Percentiles rank a stretch among this genome's conserved stretches.
Conservation (phyloP, 257 asterid genomes). For the Solanum chilense region DNA sequence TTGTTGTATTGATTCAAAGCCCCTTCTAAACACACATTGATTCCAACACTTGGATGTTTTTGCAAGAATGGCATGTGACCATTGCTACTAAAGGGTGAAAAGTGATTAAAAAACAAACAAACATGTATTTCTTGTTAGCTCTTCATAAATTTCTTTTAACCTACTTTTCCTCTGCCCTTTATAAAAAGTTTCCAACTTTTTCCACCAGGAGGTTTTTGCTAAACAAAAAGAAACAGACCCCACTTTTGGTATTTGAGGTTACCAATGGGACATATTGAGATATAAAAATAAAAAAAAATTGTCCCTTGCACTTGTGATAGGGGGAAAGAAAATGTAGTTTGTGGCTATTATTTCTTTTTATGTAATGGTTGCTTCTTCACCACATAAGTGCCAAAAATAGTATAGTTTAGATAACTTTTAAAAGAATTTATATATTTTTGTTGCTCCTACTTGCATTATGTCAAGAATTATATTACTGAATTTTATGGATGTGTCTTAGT, state of each 20-base stretch:
- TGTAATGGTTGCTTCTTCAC: not conserved
- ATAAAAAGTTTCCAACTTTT: not conserved
- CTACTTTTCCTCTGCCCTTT: not conserved
- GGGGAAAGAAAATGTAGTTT: not conserved
- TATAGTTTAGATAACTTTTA: not conserved
- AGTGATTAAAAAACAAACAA: not conserved
- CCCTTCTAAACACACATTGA: not conserved
- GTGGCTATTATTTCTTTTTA: not conserved
- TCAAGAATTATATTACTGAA: not conserved
- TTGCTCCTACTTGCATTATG: not conserved
- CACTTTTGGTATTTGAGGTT: not conserved
- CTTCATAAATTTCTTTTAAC: not conserved
- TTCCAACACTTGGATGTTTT: not conserved
- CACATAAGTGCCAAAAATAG: not conserved
- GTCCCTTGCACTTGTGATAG: not conserved
- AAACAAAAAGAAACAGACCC: not conserved
- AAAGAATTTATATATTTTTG: not conserved
- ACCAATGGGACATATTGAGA: not conserved
- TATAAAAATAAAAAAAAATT: not conserved
- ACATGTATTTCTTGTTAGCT: not conserved
- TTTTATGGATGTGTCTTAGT: not conserved
- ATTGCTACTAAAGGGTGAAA: slow-evolving; percentile 2
- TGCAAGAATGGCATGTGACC: slow-evolving; percentile 10
- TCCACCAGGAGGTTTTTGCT: not conserved
- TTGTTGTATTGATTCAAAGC: not conserved